Percentiles rank a stretch among this genome's conserved stretches.
Evolutionary conservation across 179 eudicot genomes (phyloP).

Genomic region (Dionaea muscipula): DNA sequence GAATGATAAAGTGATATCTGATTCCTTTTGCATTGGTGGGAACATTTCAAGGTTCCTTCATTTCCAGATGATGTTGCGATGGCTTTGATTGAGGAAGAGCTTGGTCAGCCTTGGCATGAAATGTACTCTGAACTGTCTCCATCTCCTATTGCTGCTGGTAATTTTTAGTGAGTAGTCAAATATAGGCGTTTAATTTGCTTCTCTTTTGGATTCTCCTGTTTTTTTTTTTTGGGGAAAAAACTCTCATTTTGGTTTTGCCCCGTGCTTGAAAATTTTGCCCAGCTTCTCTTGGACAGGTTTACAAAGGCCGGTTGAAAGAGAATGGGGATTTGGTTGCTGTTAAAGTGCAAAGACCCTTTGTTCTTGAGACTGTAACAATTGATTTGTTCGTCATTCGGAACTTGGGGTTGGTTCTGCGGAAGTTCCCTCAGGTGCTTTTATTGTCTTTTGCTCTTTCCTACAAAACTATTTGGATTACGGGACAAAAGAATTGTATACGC

Average conservation of each 20-base stretch:
- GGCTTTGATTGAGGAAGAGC: slow-evolving; percentile 91
- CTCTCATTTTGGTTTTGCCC: slow-evolving; percentile 1
- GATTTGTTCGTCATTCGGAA: slow-evolving; percentile 77
- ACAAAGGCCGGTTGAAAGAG: slow-evolving; percentile 89
- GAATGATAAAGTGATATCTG: slow-evolving; percentile 1
- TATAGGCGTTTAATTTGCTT: background rate
- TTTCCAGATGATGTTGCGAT: slow-evolving; percentile 97
- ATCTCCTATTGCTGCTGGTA: slow-evolving; percentile 98
- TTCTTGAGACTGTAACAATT: slow-evolving; percentile 89
- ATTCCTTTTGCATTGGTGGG: slow-evolving; percentile 12
- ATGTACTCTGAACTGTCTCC: slow-evolving; percentile 84
- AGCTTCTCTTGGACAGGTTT: slow-evolving; percentile 99
- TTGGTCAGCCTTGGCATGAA: slow-evolving; percentile 85
- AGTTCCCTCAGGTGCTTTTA: slow-evolving; percentile 74
- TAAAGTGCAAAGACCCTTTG: slow-evolving; percentile 98
- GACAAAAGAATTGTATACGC: no score
- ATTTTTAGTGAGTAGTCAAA: slow-evolving; percentile 9
- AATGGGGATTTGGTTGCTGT: slow-evolving; percentile 96
- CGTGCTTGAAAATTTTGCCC: slow-evolving; percentile 21
- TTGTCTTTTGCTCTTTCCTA: background rate
- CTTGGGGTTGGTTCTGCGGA: slow-evolving; percentile 79
- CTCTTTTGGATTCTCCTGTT: no score
- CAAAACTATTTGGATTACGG: no score
- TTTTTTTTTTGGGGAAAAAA: background rate
- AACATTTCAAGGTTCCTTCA: slow-evolving; percentile 68